Conservation (phyloP, 768 basidiomycete species). For the Tulasnella sp. region DNA sequence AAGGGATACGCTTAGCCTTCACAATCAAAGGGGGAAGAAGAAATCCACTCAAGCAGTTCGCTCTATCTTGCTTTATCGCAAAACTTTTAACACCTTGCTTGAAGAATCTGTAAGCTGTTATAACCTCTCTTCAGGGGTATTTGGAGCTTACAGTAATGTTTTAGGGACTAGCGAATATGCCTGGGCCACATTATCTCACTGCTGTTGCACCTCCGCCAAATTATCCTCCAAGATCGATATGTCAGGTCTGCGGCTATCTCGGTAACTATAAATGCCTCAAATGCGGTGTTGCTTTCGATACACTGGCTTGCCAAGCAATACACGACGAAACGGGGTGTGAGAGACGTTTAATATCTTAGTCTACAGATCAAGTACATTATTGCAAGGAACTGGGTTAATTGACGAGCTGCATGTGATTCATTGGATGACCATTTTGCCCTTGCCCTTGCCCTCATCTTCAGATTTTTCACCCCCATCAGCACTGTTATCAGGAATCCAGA, state of each 20-base stretch:
- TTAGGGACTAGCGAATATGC: conserved; percentile 47
- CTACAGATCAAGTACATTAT: too few species aligned
- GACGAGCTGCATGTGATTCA: too few species aligned
- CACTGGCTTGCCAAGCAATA: conserved; percentile 53
- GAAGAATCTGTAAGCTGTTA: conserved; percentile 57
- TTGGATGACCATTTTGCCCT: conserved; percentile 34
- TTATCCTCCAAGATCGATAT: conserved; percentile 57
- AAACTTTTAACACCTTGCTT: conserved; percentile 56
- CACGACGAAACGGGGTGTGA: conserved; percentile 78
- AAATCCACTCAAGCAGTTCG: conserved; percentile 74
- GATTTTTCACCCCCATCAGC: conserved; percentile 56
- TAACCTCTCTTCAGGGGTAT: background rate
- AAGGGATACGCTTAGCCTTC: conserved; percentile 68
- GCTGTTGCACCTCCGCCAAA: conserved; percentile 45
- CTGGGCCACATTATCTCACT: conserved; percentile 59
- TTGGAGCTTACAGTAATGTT: background rate
- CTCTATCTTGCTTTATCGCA: conserved; percentile 68
- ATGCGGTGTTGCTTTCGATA: conserved; percentile 68
- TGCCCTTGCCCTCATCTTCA: conserved; percentile 41
- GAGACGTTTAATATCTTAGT: conserved; percentile 37
- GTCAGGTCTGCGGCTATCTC: conserved; percentile 81
- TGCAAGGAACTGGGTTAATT: background rate
- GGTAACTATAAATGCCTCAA: conserved; percentile 65
- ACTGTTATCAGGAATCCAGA: conserved; percentile 53
- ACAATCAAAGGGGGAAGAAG: conserved; percentile 41